Evolutionary conservation across 352 stramenopile species (phyloP).

Genomic region (Globisporangium perplexum): DNA sequence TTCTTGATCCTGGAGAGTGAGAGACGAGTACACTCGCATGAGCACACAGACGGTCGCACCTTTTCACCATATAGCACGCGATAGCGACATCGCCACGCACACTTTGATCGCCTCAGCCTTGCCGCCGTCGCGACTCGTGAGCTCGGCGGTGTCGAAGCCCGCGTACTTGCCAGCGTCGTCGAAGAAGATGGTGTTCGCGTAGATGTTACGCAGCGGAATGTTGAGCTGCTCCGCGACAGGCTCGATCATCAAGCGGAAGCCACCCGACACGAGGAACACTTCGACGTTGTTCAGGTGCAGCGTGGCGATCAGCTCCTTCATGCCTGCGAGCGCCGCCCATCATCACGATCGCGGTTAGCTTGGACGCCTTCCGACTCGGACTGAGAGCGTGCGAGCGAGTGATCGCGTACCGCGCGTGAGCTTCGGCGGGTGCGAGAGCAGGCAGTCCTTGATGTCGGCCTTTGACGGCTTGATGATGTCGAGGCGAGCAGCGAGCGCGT

Average conservation of each 20-base stretch:
- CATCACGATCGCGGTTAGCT: background rate
- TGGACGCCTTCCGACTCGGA: background rate
- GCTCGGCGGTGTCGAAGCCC: constrained; percentile 93
- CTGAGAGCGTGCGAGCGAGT: background rate
- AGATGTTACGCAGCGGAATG: constrained; percentile 90
- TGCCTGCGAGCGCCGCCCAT: constrained; percentile 19
- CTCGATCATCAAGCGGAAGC: constrained; percentile 99
- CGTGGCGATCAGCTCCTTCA: constrained; percentile 86
- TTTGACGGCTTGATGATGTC: constrained; percentile 94
- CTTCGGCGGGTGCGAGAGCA: constrained; percentile 86
- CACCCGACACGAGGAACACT: constrained; percentile 98
- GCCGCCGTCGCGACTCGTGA: constrained; percentile 86
- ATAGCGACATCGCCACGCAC: constrained; percentile 16
- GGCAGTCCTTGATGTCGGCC: constrained; percentile 85
- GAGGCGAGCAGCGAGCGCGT: constrained; percentile 93
- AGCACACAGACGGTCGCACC: background rate
- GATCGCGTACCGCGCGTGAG: constrained; percentile 45
- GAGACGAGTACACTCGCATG: background rate
- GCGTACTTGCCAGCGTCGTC: constrained; percentile 83
- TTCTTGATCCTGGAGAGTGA: constrained; percentile 76
- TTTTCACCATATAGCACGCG: background rate
- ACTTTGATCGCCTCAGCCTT: constrained; percentile 78
- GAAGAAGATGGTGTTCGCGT: constrained; percentile 98
- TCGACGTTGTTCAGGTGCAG: constrained; percentile 89
- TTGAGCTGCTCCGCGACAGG: constrained; percentile 88